Base-by-base conservation (phyloP, 768 basidiomycete genomes). In the Trametes sanguinea region DNA sequence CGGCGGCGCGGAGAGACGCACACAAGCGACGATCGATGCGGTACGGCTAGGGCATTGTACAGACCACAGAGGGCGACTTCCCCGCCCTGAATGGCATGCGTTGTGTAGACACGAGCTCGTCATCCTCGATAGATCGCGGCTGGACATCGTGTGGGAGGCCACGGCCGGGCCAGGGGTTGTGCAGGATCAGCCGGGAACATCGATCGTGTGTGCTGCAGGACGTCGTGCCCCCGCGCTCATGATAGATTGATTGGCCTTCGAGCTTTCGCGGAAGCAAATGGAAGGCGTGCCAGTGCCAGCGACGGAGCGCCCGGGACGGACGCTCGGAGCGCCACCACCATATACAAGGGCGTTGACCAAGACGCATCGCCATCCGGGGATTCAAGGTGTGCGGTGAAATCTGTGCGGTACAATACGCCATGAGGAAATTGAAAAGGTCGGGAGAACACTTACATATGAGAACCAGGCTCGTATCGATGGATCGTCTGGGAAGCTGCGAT, bases 241-340 rank as follows among this genome's bases (percentile, higher is more conserved):
- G 57, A 59, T 45, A 59, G 57, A 59, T 59, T 59, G 57, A 59
- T 59, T 59, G 57, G 32, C 50, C 57, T 50, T 42, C 57, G 50
- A 51, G 57, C 57, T 43, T 47, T 51, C 50, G 57, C 50, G 57
- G 57, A 43, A 22, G 57, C 42, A 58, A 58, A 59, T 59, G 57
- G 57, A 59, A 59, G 57, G 10, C 48, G 9, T 39, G 39, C 51
- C 35, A 40, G 22, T 39, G 51, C 51, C 51, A 53, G 39, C 50
- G 57, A 59, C 57, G 57, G 57, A 59, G 57, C 57, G 57, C 57
- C 57, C 50, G 50, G 39, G 39, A 6, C n/a, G 51, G 39, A 43
- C 50, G 57, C 57, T 52, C 50, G 33, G 57, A 51, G 47, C 57
- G 42, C 57, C 50, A 51, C 57, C 50, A 30, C 22, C 40, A 11